Conservation (phyloP, 2,329 filamentous ascomycete genomes). For the Pezicula radicicola region DNA sequence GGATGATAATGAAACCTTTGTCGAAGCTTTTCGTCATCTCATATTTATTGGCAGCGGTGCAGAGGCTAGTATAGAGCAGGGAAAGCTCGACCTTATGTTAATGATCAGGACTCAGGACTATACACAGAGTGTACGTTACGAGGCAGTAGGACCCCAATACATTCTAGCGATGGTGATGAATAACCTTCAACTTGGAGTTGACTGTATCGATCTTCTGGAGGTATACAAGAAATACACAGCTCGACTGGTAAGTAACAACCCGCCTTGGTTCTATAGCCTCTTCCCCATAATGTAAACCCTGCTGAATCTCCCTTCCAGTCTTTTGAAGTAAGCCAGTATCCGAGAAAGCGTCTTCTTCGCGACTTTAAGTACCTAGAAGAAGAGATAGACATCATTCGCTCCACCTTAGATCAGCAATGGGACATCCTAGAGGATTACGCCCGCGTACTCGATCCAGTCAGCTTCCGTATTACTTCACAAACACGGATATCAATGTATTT, state of each 20-base stretch:
- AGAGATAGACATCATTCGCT: constrained; percentile 2
- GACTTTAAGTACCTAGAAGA: not conserved
- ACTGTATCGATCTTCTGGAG: not conserved
- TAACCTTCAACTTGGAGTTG: not conserved
- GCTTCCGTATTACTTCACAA: not conserved
- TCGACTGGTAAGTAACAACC: not conserved
- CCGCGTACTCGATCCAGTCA: not conserved
- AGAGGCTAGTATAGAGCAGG: not conserved
- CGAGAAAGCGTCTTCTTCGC: not conserved
- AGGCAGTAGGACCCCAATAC: not conserved
- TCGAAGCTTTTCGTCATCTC: not conserved
- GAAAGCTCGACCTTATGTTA: not conserved
- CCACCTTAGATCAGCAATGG: not conserved
- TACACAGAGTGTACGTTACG: not conserved
- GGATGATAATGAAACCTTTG: not conserved
- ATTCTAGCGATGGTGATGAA: not conserved
- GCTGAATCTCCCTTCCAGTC: not conserved
- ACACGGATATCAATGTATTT: not conserved
- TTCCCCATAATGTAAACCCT: not conserved
- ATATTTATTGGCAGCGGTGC: not conserved
- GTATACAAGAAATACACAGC: not conserved
- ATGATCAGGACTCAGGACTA: not conserved
- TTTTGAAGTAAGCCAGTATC: not conserved
- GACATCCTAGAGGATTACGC: not conserved
- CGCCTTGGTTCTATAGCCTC: not conserved